These are phyloP conservation scores for Pseudonitzschia pungens DNA, from an alignment of 108 stramenopile genomes.

Conservation along the genomic window DNA sequence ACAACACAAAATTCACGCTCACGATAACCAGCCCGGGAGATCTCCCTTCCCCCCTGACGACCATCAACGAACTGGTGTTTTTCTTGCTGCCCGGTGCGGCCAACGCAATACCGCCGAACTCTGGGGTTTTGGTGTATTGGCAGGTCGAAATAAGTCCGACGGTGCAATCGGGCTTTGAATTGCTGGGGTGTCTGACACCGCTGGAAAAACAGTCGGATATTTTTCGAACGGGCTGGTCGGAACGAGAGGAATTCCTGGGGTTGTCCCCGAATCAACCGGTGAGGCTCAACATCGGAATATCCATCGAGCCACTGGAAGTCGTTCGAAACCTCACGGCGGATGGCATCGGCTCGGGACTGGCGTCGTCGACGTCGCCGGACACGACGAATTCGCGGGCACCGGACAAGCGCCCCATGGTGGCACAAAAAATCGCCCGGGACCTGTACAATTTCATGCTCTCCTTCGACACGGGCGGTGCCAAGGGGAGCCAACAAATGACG, in stretches of 20 bases:
- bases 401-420: constrained; percentile 59
- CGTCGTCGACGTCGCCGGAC: neutral
- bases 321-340: constrained; percentile 48
- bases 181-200: constrained; percentile 65
- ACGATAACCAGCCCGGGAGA: constrained; percentile 52
- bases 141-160: constrained; percentile 40
- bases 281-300: constrained; percentile 67
- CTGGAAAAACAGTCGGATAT: constrained; percentile 48
- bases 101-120: constrained; percentile 45
- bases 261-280: constrained; percentile 30
- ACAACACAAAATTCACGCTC: constrained; percentile 65
- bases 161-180: constrained; percentile 68
- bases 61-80: constrained; percentile 72
- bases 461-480: constrained; percentile 60
- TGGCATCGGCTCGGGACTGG: neutral
- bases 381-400: neutral
- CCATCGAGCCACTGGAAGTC: constrained; percentile 67
- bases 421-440: constrained; percentile 82
- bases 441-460: constrained; percentile 78
- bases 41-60: constrained; percentile 46
- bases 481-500: constrained; percentile 50
- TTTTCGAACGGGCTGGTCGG: constrained; percentile 79
- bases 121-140: constrained; percentile 79
- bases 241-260: constrained; percentile 61
- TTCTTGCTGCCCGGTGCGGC: constrained; percentile 60